Base-by-base conservation (phyloP, 2,329 filamentous ascomycete genomes). In the Raffaelea deltoideospora region DNA sequence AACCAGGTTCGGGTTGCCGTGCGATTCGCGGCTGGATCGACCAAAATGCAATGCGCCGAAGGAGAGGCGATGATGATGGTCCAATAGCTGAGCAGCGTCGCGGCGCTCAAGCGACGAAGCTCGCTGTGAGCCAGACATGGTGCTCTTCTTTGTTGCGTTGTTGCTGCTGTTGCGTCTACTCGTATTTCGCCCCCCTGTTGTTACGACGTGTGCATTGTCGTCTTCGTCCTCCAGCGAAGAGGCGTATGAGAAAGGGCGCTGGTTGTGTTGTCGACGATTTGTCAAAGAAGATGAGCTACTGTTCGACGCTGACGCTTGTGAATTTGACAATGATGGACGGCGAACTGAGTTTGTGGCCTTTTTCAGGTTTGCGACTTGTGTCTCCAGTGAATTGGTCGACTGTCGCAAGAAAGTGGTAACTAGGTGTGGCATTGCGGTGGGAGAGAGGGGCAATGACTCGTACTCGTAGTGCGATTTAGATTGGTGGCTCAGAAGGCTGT, bases 381-480 rank as follows among this genome's bases (percentile, higher is more conserved):
- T 63, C 50, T 69, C 67, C 14, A 57, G 31, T 5, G 50, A 49
- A 28, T 45, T 52, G 44, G 67, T 66, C n/a, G 69, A 67, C 43
- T 60, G 63, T 46, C 67, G 65, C 46, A 74, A 61, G 54, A 75
- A 72, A 50, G 62, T 67, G 50, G 64, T 58, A 44, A 75, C 69
- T 41, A 64, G 59, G 57, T 72, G 67, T 50, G 69, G 69, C 70
- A 74, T 75, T 42, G 29, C 29, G 15, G 29, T 14, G 15, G 15
- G n/a, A n/a, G n/a, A n/a, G n/a, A n/a, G n/a, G n/a, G n/a, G n/a
- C n/a, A n/a, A n/a, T n/a, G n/a, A n/a, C n/a, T n/a, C n/a, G n/a
- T n/a, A n/a, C n/a, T n/a, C n/a, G n/a, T n/a, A n/a, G n/a, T n/a
- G n/a, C n/a, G n/a, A n/a, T n/a, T n/a, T n/a, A n/a, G n/a, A n/a